A percentile compares a stretch with the other conserved stretches of the same genome.
Evolutionary conservation across 2,329 filamentous ascomycete genomes (phyloP).

Genomic region (Biscogniauxia mediterranea): DNA sequence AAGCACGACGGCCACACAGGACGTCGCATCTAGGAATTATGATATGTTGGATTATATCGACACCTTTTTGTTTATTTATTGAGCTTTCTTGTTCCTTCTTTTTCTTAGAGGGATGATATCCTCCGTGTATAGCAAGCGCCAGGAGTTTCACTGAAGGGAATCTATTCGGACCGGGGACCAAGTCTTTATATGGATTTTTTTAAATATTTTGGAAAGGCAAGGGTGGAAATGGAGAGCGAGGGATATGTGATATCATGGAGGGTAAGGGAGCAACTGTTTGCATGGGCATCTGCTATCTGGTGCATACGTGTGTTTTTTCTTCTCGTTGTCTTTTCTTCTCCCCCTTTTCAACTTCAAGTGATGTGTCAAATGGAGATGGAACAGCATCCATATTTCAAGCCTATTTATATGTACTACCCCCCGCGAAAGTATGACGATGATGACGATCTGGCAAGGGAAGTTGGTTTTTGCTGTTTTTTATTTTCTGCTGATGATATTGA

Average conservation of each 20-base stretch:
- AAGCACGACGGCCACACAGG: constrained; percentile 14
- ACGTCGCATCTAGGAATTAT: constrained; percentile 23
- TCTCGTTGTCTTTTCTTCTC: constrained; percentile 1
- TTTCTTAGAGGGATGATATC: neutral
- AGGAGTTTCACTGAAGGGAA: constrained; percentile 8
- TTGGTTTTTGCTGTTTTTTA: constrained; percentile 1
- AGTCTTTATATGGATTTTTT: neutral
- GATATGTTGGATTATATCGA: constrained; percentile 9
- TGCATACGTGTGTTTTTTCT: neutral
- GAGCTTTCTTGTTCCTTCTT: neutral
- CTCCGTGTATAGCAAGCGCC: constrained; percentile 8
- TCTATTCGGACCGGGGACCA: constrained; percentile 4
- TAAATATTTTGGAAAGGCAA: neutral
- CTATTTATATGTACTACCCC: neutral
- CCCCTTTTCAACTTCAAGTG: neutral
- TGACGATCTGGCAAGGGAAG: neutral
- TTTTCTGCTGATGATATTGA: constrained; percentile 6
- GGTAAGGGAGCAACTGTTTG: neutral
- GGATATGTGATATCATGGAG: constrained; percentile 4
- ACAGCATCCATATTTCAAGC: neutral
- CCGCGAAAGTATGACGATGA: neutral
- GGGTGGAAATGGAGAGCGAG: neutral
- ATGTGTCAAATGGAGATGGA: constrained; percentile 7
- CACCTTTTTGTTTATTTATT: neutral
- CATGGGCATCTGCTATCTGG: neutral